Evolutionary conservation across 1,284 basidiomycete species (phyloP).

Genomic region (Cryptococcus sp.): DNA sequence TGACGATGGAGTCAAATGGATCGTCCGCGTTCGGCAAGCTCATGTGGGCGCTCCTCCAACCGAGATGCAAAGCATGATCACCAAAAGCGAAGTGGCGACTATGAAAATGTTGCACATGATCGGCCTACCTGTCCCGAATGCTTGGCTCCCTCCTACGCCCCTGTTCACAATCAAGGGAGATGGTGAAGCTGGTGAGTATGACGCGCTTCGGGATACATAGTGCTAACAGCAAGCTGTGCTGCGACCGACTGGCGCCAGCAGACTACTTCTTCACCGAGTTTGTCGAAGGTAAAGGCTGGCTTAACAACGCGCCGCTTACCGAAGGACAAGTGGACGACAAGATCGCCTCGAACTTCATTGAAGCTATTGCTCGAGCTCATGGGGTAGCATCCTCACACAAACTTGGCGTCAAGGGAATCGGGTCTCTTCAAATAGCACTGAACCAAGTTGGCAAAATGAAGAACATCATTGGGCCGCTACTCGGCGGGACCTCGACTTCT

Average conservation of each 20-base stretch:
- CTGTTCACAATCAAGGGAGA: too few relatives aligned
- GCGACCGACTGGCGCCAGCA: background rate
- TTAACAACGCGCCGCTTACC: background rate
- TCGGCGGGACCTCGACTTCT: background rate
- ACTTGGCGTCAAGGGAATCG: constrained; percentile 5
- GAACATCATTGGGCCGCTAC: background rate
- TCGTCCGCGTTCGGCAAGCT: constrained; percentile 8
- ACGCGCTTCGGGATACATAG: background rate
- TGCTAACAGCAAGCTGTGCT: too few relatives aligned
- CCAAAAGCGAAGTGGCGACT: constrained; percentile 8
- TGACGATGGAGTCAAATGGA: constrained; percentile 18
- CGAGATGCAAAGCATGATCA: background rate
- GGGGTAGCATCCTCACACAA: background rate
- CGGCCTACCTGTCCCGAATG: background rate
- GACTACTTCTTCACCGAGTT: constrained; percentile 11
- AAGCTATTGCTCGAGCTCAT: background rate
- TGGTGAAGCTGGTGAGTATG: background rate
- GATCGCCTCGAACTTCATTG: too few relatives aligned
- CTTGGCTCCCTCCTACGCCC: background rate
- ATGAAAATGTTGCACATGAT: constrained; percentile 1
- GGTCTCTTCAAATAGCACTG: constrained; percentile 4
- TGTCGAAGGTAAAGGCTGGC: constrained; percentile 4
- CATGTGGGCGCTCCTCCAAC: background rate
- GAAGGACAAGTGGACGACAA: background rate
- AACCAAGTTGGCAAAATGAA: background rate